Conservation (phyloP, 2,329 filamentous ascomycete genomes). For the Periconia digitata region DNA sequence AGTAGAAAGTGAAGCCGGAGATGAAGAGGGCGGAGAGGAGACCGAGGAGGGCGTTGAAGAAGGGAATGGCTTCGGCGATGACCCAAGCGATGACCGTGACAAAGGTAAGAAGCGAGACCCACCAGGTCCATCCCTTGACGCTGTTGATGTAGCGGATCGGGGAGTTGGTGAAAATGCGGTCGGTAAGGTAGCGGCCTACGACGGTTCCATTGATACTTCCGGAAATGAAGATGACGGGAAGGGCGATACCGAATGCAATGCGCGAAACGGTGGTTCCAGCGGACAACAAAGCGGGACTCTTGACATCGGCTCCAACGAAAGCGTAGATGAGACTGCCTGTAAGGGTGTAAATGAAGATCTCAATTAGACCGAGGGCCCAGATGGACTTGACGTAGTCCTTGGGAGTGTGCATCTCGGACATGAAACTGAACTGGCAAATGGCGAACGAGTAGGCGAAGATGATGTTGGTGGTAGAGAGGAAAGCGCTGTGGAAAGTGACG, state of each 20-base stretch:
- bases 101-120: conserved; percentile 58
- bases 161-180: conserved; percentile 61
- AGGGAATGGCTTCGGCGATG: conserved; percentile 70
- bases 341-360: conserved; percentile 64
- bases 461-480: conserved; percentile 37
- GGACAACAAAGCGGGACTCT: conserved; percentile 66
- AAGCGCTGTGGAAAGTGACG: conserved; percentile 68
- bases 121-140: conserved; percentile 51
- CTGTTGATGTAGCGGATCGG: conserved; percentile 45
- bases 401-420: conserved; percentile 67
- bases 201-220: conserved; percentile 72
- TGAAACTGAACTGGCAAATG: conserved; percentile 70
- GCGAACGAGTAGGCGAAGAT: conserved; percentile 52
- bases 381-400: conserved; percentile 60
- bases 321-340: conserved; percentile 70
- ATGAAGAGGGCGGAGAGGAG: conserved; percentile 65
- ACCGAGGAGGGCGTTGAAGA: conserved; percentile 70
- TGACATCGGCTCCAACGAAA: conserved; percentile 64
- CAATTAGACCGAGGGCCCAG: conserved; percentile 60
- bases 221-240: conserved; percentile 72
- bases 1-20: conserved; percentile 65
- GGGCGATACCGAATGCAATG: conserved; percentile 70
- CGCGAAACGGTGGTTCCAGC: conserved; percentile 62
- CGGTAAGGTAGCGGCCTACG: conserved; percentile 66
- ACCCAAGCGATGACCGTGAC: conserved; percentile 68